Base-by-base conservation (phyloP, 1,284 basidiomycete genomes). In the Coniferiporia weirii region DNA sequence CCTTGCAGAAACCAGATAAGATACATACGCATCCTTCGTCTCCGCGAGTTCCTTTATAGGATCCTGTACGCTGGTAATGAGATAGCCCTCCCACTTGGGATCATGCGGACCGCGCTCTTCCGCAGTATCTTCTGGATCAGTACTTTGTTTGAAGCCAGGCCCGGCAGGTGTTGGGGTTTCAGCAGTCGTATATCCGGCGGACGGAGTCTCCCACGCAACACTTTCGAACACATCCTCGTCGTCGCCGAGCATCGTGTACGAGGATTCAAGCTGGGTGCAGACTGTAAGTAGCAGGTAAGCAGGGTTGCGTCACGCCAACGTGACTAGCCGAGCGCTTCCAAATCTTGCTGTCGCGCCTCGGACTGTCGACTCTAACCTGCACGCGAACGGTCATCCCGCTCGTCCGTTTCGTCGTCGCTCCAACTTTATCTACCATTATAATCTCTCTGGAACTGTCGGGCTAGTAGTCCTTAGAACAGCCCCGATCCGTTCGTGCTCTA, bases 11-110 rank as follows among this genome's bases (percentile, higher is more conserved):
- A 99, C 93, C 46, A 95, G 79, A 73, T 98, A 99, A 49, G 93
- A 95, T 57, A 98, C 93, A 74, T 94, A 98, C 60, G 92, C 89
- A 71, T 98, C 95, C 76, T 96, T 97, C 49, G 93, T 95, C 66
- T 95, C 94, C 63, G 95, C 89, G 52, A 97, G 82, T 74, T 98
- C 96, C 72, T 97, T 98, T 63, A 94, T 84, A 22, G 95, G 95
- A 69, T 98, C 95, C 68, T 86, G 85, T 62, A 99, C 93, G 57
- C 83, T 80, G 13, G 94, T 90, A 51, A 87, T 79, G 69, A 96
- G 85, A 75, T 90, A 91, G 5, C 93, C 93, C 68, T 91, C 89
- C 93, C 93, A 95, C 71, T 91, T 91, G 43, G 89, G 89, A 66
- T 89, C 85, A 65, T 85, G 81, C 17, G 89, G 87, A 1, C 75